Conservation (phyloP, 345 rosid genomes). For the Streptanthus diversifolius region DNA sequence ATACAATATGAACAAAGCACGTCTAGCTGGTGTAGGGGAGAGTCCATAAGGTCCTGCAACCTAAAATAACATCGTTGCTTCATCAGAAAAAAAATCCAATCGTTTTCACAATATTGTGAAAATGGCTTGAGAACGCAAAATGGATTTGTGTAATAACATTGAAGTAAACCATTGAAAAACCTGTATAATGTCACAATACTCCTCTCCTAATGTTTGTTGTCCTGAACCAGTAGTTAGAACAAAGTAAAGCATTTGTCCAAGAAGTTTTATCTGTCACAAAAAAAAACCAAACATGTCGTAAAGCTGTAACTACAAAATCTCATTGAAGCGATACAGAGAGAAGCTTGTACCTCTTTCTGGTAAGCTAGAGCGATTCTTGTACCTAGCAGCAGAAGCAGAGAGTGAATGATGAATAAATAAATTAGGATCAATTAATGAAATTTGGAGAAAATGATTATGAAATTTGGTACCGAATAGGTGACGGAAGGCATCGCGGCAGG, state of each 20-base stretch:
- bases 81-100: slow-evolving; percentile 3
- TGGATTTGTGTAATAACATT: not conserved
- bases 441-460: not conserved
- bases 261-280: slow-evolving; percentile 62
- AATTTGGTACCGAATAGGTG: slow-evolving; percentile 60
- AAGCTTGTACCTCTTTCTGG: slow-evolving; percentile 68
- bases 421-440: not conserved
- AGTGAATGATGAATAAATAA: not conserved
- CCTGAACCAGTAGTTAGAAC: slow-evolving; percentile 91
- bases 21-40: slow-evolving; percentile 95
- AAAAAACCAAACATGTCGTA: not conserved
- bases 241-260: slow-evolving; percentile 89
- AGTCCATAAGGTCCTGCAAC: slow-evolving; percentile 76
- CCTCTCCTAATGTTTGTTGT: slow-evolving; percentile 94
- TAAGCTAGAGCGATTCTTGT: slow-evolving; percentile 84
- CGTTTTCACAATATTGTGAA: not conserved
- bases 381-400: slow-evolving; percentile 36
- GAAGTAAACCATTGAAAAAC: slow-evolving; percentile 28
- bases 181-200: slow-evolving; percentile 94
- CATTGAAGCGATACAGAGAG: not conserved
- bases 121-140: not conserved
- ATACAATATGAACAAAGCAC: slow-evolving; percentile 76
- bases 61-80: slow-evolving; percentile 36
- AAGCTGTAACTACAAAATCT: not conserved
- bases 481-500: slow-evolving; percentile 92